These are phyloP conservation scores for Auricularia heimuer DNA, from an alignment of 768 basidiomycete genomes.

Conservation along the genomic window DNA sequence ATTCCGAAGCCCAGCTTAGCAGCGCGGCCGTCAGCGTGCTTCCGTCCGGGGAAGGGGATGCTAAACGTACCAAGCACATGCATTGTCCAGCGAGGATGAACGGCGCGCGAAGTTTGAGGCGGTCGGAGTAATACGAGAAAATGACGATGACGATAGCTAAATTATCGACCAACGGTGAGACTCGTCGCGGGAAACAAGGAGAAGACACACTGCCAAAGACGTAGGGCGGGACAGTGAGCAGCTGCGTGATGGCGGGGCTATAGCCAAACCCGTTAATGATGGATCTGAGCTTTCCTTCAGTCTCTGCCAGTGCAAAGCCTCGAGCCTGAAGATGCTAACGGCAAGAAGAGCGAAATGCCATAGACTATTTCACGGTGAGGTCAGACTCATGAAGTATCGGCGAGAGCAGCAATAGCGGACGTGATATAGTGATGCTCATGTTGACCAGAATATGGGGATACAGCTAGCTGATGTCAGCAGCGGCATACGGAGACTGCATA, in stretches of 20 bases:
- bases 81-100: neutral
- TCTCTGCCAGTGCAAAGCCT: no score
- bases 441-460: conserved; percentile 50
- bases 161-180: neutral
- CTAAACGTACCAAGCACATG: neutral
- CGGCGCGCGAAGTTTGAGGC: neutral
- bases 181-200: neutral
- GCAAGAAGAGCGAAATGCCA: conserved; percentile 61
- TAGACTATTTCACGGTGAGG: conserved; percentile 36
- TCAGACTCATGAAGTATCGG: neutral
- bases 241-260: conserved; percentile 6
- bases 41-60: neutral
- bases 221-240: conserved; percentile 10
- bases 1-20: neutral
- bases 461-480: conserved; percentile 18
- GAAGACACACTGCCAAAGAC: conserved; percentile 3
- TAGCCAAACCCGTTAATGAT: conserved; percentile 42
- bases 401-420: conserved; percentile 31
- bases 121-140: neutral
- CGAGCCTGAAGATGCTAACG: conserved; percentile 30
- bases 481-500: neutral
- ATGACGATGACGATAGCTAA: neutral
- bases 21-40: neutral
- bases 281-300: conserved; percentile 27
- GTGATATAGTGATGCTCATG: conserved; percentile 46